Evolutionary conservation across 2,329 filamentous ascomycete genomes (phyloP), one percentile per base, ranked within the genome.

Genomic region (Ophiostoma tasmaniense): DNA sequence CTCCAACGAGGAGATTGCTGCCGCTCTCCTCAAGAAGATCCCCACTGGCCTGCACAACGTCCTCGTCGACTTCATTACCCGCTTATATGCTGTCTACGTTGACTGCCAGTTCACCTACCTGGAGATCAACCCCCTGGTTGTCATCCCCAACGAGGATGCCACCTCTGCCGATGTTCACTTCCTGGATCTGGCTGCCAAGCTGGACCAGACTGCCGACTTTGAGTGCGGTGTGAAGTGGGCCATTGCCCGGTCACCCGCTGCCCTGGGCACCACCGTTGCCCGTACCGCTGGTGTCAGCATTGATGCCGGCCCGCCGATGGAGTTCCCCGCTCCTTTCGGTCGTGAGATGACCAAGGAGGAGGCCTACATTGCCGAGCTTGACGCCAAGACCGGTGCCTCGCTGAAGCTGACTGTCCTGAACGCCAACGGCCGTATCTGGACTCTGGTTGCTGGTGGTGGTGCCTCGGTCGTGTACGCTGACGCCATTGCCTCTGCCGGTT

Each of bases 31-130:
- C 79, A 93, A 89, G 82, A 95, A 99, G 81, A 93, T 99, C 64
- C 95, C 95, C 76, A 84, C 92, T 83, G 94, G 94, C 79, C 86
- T 99, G 67, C 95, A 99, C 88, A 97, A 97, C 78, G 95, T 99
- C 77, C 88, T 99, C 71, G 91, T 99, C 73, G 95, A 99, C 87
- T 99, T 99, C 87, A 99, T 99, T 84, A 92, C 92, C 77, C 90
- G 95, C 76, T 87, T 99, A 74, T 99, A 99, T 80, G 95, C 94
- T 76, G 95, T 99, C 83, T 99, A 98, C 78, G 95, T 98, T 73
- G 95, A 99, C 86, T 96, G 92, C 88, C 95, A 99, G 83, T 99
- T 99, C 88, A 98, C 95, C 78, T 99, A 99, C 85, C 92, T 99
- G 76, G 95, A 99, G 83, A 99, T 99, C 86, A 99, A 99, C 89